Evolutionary conservation across 176 grass and related monocot genomes (phyloP).

Genomic region (Aegilops tauschii): DNA sequence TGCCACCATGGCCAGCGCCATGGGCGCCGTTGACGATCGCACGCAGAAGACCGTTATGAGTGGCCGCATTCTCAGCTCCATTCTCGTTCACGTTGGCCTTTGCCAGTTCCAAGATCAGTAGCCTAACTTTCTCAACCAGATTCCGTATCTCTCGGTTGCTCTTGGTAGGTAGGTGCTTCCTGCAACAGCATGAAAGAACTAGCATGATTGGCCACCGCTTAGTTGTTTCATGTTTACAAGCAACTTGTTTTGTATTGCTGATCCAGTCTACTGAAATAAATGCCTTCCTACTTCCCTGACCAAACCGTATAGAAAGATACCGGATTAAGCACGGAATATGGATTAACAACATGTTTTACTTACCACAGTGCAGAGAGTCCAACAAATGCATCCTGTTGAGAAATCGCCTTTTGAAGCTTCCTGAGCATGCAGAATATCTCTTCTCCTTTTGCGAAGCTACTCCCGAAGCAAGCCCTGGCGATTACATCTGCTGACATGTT

Average conservation of each 20-base stretch:
- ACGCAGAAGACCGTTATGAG: constrained; percentile 28
- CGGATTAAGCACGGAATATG: not conserved
- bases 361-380: constrained; percentile 42
- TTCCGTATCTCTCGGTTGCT: constrained; percentile 60
- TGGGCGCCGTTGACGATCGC: constrained; percentile 48
- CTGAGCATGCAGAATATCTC: constrained; percentile 67
- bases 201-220: not conserved
- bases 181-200: not conserved
- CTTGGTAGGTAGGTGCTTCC: constrained; percentile 53
- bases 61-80: not conserved
- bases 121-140: constrained; percentile 36
- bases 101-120: constrained; percentile 46
- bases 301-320: not conserved
- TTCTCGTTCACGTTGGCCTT: not conserved
- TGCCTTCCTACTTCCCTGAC: not conserved
- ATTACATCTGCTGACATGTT: constrained; percentile 72
- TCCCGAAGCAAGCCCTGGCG: constrained; percentile 68
- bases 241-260: too few species aligned
- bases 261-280: not conserved
- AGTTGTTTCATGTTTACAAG: not conserved
- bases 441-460: constrained; percentile 62
- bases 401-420: constrained; percentile 49
- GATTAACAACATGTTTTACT: constrained; percentile 18
- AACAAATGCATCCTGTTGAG: constrained; percentile 29
- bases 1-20: not conserved